Base-by-base conservation (phyloP, 352 stramenopile species). In the Pythium aquatile region DNA sequence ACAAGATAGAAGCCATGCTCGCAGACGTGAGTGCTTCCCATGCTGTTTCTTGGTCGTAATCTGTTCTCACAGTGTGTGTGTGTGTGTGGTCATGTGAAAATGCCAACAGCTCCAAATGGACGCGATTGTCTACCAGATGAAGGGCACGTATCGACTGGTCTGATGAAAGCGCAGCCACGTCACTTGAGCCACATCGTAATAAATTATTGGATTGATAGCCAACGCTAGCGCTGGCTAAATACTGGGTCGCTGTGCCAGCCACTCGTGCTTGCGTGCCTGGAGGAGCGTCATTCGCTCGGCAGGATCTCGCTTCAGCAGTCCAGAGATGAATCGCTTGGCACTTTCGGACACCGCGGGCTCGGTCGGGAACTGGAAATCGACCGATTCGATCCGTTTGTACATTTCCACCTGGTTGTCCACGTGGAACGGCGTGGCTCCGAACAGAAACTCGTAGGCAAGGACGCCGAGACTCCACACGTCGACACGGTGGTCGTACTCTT, bases 401-500 rank as follows among this genome's bases (percentile, higher is more conserved):
- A 91, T 91, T 32, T 93, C 85, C 70, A 87, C 78, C 66, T 90
- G 77, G 39, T 91, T 91, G 51, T 89, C 81, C 37, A 77, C 81
- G 54, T 87, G 77, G 56, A 96, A 96, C n/a, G 88, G 88, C 33
- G 88, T 89, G 20, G 66, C 58, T 11, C 88, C 88, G 40, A 92
- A 70, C 20, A 96, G 60, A 8, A 96, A 72, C 55, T 96, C 88
- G 63, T 87, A 96, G 14, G 84, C 77, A 13, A 96, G 76, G 11
- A 96, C 83, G 7, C 88, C 88, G 2, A 96, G 69, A 61, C 85
- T 95, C 88, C 88, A 96, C 26, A 81, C 69, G 56, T 96, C 88
- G 1, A 85, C 85, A 39, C 74, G 66, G 51, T 79, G 77, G 59
- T 91, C 80, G 61, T 95, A 90, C 42, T 78, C 40, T 55, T 86